These are phyloP conservation scores for Beauveria caledonica DNA, from an alignment of 2,329 filamentous ascomycete genomes.

Conservation along the genomic window DNA sequence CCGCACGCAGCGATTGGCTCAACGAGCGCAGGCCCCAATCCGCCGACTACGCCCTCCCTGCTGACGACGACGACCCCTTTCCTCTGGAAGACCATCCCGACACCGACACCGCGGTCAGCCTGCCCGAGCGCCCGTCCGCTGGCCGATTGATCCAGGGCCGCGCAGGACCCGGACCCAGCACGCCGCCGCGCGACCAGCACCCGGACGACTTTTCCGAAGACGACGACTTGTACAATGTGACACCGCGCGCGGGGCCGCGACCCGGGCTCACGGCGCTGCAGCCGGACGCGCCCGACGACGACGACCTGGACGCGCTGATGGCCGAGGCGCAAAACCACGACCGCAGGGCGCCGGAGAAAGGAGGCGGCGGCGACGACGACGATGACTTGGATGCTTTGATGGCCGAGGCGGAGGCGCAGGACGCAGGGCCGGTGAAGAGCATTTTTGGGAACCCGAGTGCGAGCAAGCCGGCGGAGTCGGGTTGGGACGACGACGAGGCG, in stretches of 20 bases:
- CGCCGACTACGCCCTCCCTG: conserved; percentile 17
- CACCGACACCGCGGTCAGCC: conserved; percentile 12
- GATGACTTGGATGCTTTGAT: conserved; percentile 46
- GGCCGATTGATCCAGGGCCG: conserved; percentile 5
- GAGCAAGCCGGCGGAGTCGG: conserved; percentile 19
- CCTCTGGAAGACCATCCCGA: background rate
- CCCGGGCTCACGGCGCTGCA: conserved; percentile 15
- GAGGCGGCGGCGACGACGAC: conserved; percentile 34
- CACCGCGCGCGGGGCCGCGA: conserved; percentile 28
- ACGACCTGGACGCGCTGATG: conserved; percentile 47
- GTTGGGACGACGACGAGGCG: conserved; percentile 56
- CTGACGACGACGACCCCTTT: conserved; percentile 19
- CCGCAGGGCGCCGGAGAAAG: conserved; percentile 13
- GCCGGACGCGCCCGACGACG: conserved; percentile 30
- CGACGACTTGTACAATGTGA: conserved; percentile 48
- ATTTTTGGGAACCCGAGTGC: conserved; percentile 4
- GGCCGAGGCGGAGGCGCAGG: conserved; percentile 35
- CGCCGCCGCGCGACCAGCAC: conserved; percentile 21
- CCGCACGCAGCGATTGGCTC: conserved; percentile 75
- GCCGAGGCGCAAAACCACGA: conserved; percentile 33
- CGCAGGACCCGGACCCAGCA: conserved; percentile 16
- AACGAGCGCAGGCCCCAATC: conserved; percentile 58
- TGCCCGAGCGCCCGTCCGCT: conserved; percentile 18
- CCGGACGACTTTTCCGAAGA: conserved; percentile 32
- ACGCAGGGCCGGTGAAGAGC: conserved; percentile 5